A percentile compares a stretch with the other conserved stretches of the same genome.
Conservation (phyloP, 2,329 filamentous ascomycete species). For the Aspergillus brasiliensis region DNA sequence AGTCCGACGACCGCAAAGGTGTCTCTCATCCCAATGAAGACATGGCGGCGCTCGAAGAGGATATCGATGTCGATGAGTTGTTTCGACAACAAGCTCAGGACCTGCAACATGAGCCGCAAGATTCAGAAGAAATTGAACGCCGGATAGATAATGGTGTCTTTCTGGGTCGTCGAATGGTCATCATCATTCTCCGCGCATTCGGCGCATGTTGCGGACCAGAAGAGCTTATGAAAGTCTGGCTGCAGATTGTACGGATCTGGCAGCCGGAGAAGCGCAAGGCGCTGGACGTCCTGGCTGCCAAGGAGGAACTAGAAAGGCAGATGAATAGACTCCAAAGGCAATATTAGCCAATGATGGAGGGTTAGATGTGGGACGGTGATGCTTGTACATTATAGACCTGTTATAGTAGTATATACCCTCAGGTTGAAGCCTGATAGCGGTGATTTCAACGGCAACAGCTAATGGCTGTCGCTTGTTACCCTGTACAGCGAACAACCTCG, state of each 20-base stretch:
- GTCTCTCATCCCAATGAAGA: conserved; percentile 10
- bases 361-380: conserved; percentile 7
- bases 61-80: conserved; percentile 10
- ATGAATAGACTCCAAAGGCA: conserved; percentile 25
- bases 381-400: conserved; percentile 34
- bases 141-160: conserved; percentile 45
- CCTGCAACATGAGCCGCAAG: conserved; percentile 8
- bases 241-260: conserved; percentile 45
- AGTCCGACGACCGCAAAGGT: conserved; percentile 10
- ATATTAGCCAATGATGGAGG: not conserved
- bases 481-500: conserved; percentile 11
- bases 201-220: conserved; percentile 38
- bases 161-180: conserved; percentile 43
- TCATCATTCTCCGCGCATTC: conserved; percentile 44
- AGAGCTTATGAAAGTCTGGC: conserved; percentile 42
- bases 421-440: conserved; percentile 10
- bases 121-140: conserved; percentile 27
- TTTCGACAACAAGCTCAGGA: conserved; percentile 11
- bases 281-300: conserved; percentile 39
- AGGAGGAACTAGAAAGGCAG: conserved; percentile 41
- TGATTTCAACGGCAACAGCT: conserved; percentile 5
- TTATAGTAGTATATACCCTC: conserved; percentile 21
- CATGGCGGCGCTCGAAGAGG: conserved; percentile 5
- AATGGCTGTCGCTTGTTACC: not conserved
- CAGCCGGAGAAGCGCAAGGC: conserved; percentile 38